Evolutionary conservation across 805 yeast genomes (phyloP), one percentile per base, ranked within the genome.

Genomic region (Kluyveromyces aestuarii): DNA sequence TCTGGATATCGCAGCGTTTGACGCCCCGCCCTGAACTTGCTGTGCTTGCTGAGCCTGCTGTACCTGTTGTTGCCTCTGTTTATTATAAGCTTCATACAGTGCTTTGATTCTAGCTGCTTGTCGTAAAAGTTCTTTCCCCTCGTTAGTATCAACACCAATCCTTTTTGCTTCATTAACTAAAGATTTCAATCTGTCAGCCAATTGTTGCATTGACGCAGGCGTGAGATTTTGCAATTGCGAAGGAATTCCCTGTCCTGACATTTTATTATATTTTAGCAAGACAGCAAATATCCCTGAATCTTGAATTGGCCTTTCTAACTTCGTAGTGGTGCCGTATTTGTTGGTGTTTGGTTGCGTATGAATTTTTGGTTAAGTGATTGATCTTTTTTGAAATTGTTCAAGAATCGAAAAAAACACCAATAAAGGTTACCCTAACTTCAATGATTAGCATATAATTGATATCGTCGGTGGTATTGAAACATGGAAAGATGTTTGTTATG

Each of bases 61-160:
- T 25, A 17, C 21, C 40, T 37, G 40, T 37, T 48, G 66, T 52
- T 59, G 66, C 49, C 59, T 58, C 52, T 55, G 68, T 57, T 56
- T 74, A 72, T 52, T 77, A 56, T 76, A 79, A 48, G 75, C 77
- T 45, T 81, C 68, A 58, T 84, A 70, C 35, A 83, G 71, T 41
- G 76, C 77, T 60, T 79, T 82, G 53, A 84, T 79, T 48, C 75
- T 75, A 41, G 82, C 80, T 2, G 87, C 88, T 52, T 77, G 79
- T 51, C 72, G 72, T 55, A 78, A 66, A 55, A 82, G 83, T 52
- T 79, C 81, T 55, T 77, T 76, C 17, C 87, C 88, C 50, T 72
- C 79, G 0, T 76, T 80, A 0, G 82, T 74, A 25, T 75, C 77
- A 35, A 72, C 72, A 2, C 87, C 87, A 0, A 82, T 75, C 16